A percentile compares a stretch with the other conserved stretches of the same genome.
Evolutionary conservation across 1,139 yeast genomes (phyloP).

Genomic region (Nakaseomyces delphensis): DNA sequence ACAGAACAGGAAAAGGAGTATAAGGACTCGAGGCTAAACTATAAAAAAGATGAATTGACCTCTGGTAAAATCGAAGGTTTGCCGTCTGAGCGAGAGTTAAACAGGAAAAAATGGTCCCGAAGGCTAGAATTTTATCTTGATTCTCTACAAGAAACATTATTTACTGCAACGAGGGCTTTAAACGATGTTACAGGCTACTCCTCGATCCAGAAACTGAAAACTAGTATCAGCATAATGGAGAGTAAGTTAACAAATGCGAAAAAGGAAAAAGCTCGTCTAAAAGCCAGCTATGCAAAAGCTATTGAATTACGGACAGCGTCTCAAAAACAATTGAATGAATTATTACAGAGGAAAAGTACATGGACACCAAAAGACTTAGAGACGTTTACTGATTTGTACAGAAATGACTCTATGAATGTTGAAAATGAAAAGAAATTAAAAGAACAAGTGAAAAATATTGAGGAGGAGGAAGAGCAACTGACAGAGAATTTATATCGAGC

Average conservation of each 20-base stretch:
- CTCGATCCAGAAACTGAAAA: constrained; percentile 63
- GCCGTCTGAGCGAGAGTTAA: constrained; percentile 39
- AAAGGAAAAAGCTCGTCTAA: constrained; percentile 41
- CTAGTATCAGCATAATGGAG: constrained; percentile 47
- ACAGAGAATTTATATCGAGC: constrained; percentile 65
- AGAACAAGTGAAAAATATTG: constrained; percentile 45
- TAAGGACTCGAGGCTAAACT: constrained; percentile 24
- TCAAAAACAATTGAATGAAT: constrained; percentile 81
- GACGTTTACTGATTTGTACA: constrained; percentile 69
- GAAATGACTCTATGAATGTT: constrained; percentile 73
- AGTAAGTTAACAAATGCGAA: constrained; percentile 44
- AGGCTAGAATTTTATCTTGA: constrained; percentile 48
- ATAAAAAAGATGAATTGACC: constrained; percentile 30
- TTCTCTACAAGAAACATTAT: constrained; percentile 54
- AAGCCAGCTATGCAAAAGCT: constrained; percentile 51
- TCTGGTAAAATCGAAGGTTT: constrained; percentile 29
- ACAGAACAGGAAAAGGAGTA: constrained; percentile 32
- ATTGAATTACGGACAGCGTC: constrained; percentile 58
- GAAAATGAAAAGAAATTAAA: constrained; percentile 50
- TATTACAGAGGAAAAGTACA: constrained; percentile 72
- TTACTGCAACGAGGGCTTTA: constrained; percentile 63
- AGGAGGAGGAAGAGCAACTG: constrained; percentile 56
- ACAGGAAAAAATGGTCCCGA: constrained; percentile 44
- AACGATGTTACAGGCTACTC: constrained; percentile 93
- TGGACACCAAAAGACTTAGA: constrained; percentile 80